These are phyloP conservation scores for Chrysopogon serrulatus DNA, from an alignment of 176 grass and related monocot species.

Conservation along the genomic window DNA sequence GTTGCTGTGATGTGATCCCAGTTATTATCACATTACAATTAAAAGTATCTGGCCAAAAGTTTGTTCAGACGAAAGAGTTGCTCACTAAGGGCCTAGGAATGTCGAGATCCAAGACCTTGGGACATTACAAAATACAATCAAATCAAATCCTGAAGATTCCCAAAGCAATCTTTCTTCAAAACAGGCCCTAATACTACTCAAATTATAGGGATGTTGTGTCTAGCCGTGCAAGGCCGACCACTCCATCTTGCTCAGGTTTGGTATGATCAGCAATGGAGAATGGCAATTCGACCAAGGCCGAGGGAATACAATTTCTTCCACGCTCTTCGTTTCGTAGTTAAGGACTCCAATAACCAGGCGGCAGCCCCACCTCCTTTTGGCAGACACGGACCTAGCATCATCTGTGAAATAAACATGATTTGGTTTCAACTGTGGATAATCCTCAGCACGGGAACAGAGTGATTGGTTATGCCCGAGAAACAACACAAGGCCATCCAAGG, in stretches of 20 bases:
- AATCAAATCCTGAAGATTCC: too few relatives aligned
- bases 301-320: background rate
- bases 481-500: background rate
- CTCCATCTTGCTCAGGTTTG: background rate
- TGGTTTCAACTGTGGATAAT: background rate
- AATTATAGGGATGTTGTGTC: background rate
- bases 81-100: too few relatives aligned
- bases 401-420: background rate
- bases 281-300: background rate
- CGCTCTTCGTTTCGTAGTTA: background rate
- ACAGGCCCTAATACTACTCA: background rate
- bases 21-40: too few relatives aligned
- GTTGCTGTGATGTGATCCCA: too few relatives aligned
- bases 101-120: too few relatives aligned
- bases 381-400: background rate
- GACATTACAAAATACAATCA: too few relatives aligned
- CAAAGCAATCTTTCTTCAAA: background rate
- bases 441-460: background rate
- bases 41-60: too few relatives aligned
- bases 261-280: background rate
- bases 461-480: background rate
- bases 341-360: background rate
- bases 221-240: too few relatives aligned
- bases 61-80: too few relatives aligned
- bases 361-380: background rate